A percentile compares a stretch with the other conserved stretches of the same genome.
phyloP scores from a whole-genome alignment of 768 basidiomycete species.

The Macrolepiota albuminosa region DNA sequence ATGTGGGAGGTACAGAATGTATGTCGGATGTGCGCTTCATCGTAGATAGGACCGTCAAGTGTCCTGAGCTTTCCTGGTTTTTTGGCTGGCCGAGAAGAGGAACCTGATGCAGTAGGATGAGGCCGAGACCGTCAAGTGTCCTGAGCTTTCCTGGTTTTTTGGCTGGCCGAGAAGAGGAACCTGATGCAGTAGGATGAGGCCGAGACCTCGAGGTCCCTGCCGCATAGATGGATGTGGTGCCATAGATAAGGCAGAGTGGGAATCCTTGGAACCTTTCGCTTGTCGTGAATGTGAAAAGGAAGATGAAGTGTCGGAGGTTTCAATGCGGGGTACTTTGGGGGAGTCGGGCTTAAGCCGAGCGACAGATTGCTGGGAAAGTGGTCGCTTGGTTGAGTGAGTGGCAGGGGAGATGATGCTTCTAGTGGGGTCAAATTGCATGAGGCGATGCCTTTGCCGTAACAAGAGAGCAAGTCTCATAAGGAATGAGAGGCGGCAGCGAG shows the following conservation, averaged over 20 bases:
- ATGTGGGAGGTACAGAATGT: conserved; percentile 27
- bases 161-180: conserved; percentile 15
- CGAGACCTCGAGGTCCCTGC: conserved; percentile 7
- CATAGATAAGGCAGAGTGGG: conserved; percentile 23
- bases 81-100: conserved; percentile 14
- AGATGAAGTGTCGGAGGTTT: conserved; percentile 17
- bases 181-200: conserved; percentile 6
- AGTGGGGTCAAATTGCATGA: conserved; percentile 53
- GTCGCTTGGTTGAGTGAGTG: conserved; percentile 34
- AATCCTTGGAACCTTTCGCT: conserved; percentile 5
- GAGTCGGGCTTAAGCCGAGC: conserved; percentile 13
- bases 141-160: conserved; percentile 10
- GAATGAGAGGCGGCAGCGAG: conserved; percentile 10
- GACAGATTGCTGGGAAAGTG: conserved; percentile 37
- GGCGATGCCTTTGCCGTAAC: conserved; percentile 45
- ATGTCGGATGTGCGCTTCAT: conserved; percentile 28
- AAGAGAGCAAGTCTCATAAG: conserved; percentile 50
- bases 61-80: conserved; percentile 10
- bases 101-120: conserved; percentile 9
- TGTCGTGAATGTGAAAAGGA: conserved; percentile 20
- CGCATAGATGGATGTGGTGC: conserved; percentile 16
- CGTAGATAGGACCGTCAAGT: conserved; percentile 30
- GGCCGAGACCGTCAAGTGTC: conserved; percentile 22
- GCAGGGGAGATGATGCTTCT: conserved; percentile 19
- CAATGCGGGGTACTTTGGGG: conserved; percentile 26